Evolutionary conservation across 192 early-diverging fungal species (phyloP), one percentile per base, ranked within the genome.

Genomic region (Gigaspora rosea): DNA sequence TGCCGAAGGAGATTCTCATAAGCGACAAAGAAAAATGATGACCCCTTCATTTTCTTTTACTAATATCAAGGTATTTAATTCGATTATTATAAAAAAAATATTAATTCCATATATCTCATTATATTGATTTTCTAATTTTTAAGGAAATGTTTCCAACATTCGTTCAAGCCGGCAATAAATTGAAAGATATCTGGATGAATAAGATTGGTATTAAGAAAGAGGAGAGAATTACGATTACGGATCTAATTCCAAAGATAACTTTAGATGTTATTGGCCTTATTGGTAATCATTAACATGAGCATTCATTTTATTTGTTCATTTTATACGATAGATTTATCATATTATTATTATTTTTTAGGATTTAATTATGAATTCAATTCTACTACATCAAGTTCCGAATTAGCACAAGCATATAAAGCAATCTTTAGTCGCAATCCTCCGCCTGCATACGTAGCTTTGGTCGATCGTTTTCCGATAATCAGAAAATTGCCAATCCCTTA

Each of bases 21-120:
- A 66, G 54, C 76, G 76, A 46, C 89, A 90, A 64, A 82, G 89
- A 47, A 88, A 88, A 68, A 82, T 89, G 83, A 59, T 90, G 12
- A 88, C 86, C 65, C 89, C 89, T 9, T 83, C 86, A 13, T 90
- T 90, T 48, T 76, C 75, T 12, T 68, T 82, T 65, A 65, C 78
- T 22, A 74, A 82, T 7, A 82, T 89, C 51, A 85, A 86, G 35
- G 76, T 71, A 8, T 82, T 86, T 41, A 6, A 6, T 41, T 9
- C 16, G 41, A 41, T 41, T 41, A 41, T 41, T 7, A 41, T 41
- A 7, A 41, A 7, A 50, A 67, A 47, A 18, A 15, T 18, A 1
- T 47, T 20, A 12, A 36, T 20, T 32, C 22, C 49, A 13, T 32
- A 41, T 3, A 41, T 3, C 49, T 48, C 2, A 32, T 50, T 4